Percentiles rank a stretch among this genome's conserved stretches.
These are phyloP conservation scores for Olyra latifolia DNA, from an alignment of 176 grass and related monocot genomes.

Conservation along the genomic window DNA sequence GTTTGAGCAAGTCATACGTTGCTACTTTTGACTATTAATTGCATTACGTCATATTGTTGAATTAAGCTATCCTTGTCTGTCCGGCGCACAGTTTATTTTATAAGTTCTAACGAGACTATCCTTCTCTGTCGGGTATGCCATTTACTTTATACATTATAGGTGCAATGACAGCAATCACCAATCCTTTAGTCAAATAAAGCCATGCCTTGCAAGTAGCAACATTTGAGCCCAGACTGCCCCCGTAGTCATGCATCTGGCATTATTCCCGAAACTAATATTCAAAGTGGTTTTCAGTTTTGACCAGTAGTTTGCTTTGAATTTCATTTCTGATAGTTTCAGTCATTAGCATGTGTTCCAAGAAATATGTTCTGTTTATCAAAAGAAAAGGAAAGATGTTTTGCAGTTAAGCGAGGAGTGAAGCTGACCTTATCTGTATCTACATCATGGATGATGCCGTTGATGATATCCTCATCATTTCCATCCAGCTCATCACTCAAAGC, in stretches of 20 bases:
- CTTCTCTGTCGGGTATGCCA: neutral
- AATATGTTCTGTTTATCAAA: too few species aligned
- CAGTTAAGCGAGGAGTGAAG: neutral
- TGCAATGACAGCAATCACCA: neutral
- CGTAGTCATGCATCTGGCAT: neutral
- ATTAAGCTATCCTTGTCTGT: neutral
- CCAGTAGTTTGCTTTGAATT: neutral
- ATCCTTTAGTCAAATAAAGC: conserved; percentile 9
- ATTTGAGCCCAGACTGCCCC: conserved; percentile 13
- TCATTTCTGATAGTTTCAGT: neutral
- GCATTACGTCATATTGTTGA: neutral
- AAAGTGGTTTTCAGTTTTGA: conserved; percentile 4
- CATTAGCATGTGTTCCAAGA: conserved; percentile 1
- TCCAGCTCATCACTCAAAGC: conserved; percentile 70
- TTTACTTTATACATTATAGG: conserved; percentile 2
- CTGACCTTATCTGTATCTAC: conserved; percentile 89
- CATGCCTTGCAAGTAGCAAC: conserved; percentile 6
- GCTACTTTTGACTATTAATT: conserved; percentile 2
- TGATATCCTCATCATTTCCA: conserved; percentile 63
- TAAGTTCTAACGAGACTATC: neutral
- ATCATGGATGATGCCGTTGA: conserved; percentile 71
- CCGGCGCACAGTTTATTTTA: neutral
- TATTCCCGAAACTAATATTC: conserved; percentile 24
- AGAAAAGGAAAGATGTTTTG: too few species aligned
- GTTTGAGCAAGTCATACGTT: conserved; percentile 17